Evolutionary conservation across 2,329 filamentous ascomycete species (phyloP).

Genomic region (Cytospora paraplurivora): DNA sequence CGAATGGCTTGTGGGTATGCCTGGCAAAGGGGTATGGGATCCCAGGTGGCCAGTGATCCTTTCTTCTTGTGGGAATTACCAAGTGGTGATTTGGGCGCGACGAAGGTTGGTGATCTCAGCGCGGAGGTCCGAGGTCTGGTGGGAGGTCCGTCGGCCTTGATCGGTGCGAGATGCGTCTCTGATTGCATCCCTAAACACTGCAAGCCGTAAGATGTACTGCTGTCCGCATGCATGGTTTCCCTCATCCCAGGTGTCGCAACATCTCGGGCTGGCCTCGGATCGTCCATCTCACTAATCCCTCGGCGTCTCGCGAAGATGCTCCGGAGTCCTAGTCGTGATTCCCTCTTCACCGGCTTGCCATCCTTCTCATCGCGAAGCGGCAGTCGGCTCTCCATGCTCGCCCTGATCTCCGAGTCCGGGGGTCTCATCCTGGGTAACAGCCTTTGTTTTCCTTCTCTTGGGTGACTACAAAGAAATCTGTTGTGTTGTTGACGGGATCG

Average conservation of each 20-base stretch:
- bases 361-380: conserved; percentile 45
- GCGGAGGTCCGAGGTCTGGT: conserved; percentile 19
- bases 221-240: conserved; percentile 8
- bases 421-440: conserved; percentile 42
- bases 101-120: conserved; percentile 21
- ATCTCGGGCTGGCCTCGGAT: conserved; percentile 23
- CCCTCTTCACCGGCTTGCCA: conserved; percentile 46
- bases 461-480: conserved; percentile 28
- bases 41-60: conserved; percentile 54
- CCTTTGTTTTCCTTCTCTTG: no score
- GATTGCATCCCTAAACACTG: conserved; percentile 18
- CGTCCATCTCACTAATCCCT: conserved; percentile 40
- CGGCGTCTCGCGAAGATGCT: conserved; percentile 54
- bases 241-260: conserved; percentile 9
- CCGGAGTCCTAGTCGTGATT: conserved; percentile 55
- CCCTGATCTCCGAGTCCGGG: conserved; percentile 39
- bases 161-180: conserved; percentile 22
- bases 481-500: not conserved
- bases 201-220: conserved; percentile 19
- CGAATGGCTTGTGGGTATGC: conserved; percentile 83
- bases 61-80: conserved; percentile 27
- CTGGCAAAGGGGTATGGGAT: conserved; percentile 78
- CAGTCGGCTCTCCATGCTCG: conserved; percentile 42
- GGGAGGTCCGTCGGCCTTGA: conserved; percentile 2
- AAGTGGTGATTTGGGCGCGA: conserved; percentile 29